Base-by-base conservation (phyloP, 2,329 filamentous ascomycete genomes). In the Sarocladiaceae sp. region DNA sequence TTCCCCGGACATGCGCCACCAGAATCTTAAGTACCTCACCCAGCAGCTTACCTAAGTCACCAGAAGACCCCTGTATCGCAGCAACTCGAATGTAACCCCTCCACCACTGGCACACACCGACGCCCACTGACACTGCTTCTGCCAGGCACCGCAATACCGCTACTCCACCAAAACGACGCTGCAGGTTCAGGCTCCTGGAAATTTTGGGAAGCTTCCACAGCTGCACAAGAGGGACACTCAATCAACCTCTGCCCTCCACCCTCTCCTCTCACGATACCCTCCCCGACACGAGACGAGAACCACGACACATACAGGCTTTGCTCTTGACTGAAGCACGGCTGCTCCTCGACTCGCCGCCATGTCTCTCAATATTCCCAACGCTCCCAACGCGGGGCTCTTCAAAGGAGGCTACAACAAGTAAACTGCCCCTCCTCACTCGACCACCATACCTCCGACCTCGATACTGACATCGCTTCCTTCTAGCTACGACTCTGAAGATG, bases 401-500 rank as follows among this genome's bases (percentile, higher is more conserved):
- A 97, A 97, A 76, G 76, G 83, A 58, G 91, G 91, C 59, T 98
- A 98, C 72, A 90, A 90, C 68, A 95, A 86, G 90, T 96, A 69
- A 57, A 55, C 55, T 50, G 47, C 48, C 46, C 51, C 49, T 53
- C 49, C 50, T 47, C 45, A 46, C 46, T 45, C 51, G 50, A 43
- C 48, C 48, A 45, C 45, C 39, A 47, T 50, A 45, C 45, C 34
- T 43, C 41, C 27, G 15, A 16, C 21, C 40, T 20, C 12, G 20
- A n/a, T 24, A 42, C 26, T 29, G 26, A 42, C 39, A 9, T 19
- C 15, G 9, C n/a, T n/a, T n/a, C n/a, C n/a, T 4, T 29, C n/a
- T 18, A 41, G 94, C 78, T 95, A 98, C 73, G 91, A 97, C 64
- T 84, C 91, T 49, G 94, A 98, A 82, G 93, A 98, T 86, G 93